Evolutionary conservation across 306 rosid species (phyloP).

Genomic region (Arachis hypogaea): DNA sequence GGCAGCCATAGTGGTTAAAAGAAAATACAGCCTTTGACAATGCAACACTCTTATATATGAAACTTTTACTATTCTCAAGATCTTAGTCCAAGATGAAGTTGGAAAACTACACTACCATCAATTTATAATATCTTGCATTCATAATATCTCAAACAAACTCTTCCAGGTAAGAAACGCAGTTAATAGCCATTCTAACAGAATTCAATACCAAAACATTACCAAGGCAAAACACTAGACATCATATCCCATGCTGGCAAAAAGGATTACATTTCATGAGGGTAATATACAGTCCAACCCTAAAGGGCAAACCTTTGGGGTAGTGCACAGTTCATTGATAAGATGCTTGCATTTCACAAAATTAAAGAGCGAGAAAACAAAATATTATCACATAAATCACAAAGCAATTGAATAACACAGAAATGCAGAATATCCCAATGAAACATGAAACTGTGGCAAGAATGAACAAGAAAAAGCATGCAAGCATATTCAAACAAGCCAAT

Average conservation of each 20-base stretch:
- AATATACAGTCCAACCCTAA: slow-evolving; percentile 16
- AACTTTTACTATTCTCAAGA: not conserved
- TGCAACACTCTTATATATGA: not conserved
- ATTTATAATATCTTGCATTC: slow-evolving; percentile 11
- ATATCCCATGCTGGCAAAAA: not conserved
- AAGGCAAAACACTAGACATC: not conserved
- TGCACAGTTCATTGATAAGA: not conserved
- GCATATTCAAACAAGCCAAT: not conserved
- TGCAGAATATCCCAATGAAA: slow-evolving; percentile 20
- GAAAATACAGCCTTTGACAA: slow-evolving; percentile 3
- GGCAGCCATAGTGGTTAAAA: slow-evolving; percentile 11
- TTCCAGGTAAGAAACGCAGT: not conserved
- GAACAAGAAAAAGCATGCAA: not conserved
- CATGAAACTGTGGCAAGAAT: slow-evolving; percentile 10
- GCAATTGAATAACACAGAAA: slow-evolving; percentile 18
- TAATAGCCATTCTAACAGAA: slow-evolving; percentile 14
- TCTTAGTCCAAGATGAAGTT: not conserved
- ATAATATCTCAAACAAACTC: slow-evolving; percentile 5
- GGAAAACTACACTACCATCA: slow-evolving; percentile 16
- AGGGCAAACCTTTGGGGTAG: not conserved
- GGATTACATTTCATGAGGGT: not conserved
- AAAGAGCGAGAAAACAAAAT: not conserved
- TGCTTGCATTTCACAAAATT: not conserved
- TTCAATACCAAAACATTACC: slow-evolving; percentile 13
- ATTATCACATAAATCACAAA: not conserved